Evolutionary conservation across 176 grass and related monocot species (phyloP), one percentile per base, ranked within the genome.

Genomic region (Aegilops umbellulata): DNA sequence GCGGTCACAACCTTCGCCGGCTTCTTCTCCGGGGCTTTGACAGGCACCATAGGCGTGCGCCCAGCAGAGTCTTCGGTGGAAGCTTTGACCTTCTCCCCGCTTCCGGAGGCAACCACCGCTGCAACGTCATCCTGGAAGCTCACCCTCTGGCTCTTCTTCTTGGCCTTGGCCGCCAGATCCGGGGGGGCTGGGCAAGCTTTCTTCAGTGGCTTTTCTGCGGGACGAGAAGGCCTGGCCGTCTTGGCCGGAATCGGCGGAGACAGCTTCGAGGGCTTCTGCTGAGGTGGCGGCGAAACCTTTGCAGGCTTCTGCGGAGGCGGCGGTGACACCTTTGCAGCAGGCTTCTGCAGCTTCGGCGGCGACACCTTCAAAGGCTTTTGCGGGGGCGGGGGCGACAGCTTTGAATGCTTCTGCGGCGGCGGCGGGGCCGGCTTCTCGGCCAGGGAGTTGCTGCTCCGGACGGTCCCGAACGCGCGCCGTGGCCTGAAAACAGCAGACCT

Each of bases 391-490:
- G 84, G 74, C 4, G 80, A 62, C 65, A 65, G 3, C 46, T 80
- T 89, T 2, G 32, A 15, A 13, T 46, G 31, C 58, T 89, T 89
- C 81, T 55, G 65, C 11, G 4, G 36, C 6, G 65, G 81, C 38
- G 46, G 89, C 30, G 63, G 60, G 3, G 68, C 68, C 53, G 78
- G 73, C 80, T 97, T 97, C 62, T 88, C 90, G 0, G 49, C 76
- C n/a, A 77, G 84, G 36, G 80, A 72, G 17, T 97, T 97, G 51
- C 74, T 83, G 85, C 73, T 95, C 27, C 86, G 84, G 65, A 58
- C 79, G 47, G 84, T 79, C 23, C 95, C 92, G 78, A 97, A 97
- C 23, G 74, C 82, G 60, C 90, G 92, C 65, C 84, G 92, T 27
- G 76, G 30, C 79, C 90, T 94, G 44, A 71, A 74, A 68, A 14